Conservation (phyloP, 192 early-diverging fungal genomes). For the Rhizophagus clarus region DNA sequence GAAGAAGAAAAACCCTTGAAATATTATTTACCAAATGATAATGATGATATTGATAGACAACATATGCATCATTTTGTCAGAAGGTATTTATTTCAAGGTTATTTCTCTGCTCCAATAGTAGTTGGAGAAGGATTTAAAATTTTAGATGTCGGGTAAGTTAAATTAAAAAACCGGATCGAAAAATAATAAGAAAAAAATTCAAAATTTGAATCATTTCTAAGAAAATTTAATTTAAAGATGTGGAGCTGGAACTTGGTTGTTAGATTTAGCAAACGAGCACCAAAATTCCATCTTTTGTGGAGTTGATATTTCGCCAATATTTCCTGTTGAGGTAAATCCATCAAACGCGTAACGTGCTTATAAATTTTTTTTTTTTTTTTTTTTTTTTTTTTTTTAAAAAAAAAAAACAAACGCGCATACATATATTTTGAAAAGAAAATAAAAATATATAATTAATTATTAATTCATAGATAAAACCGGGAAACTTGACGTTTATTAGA, state of each 20-base stretch:
- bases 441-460: too few relatives aligned
- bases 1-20: not conserved
- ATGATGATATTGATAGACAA: not conserved
- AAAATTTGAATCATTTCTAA: too few relatives aligned
- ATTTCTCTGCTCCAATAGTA: not conserved
- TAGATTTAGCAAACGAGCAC: not conserved
- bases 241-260: not conserved
- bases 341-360: too few relatives aligned
- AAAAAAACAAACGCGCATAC: too few relatives aligned
- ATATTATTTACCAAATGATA: not conserved
- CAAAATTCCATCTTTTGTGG: not conserved
- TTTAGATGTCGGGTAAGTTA: not conserved
- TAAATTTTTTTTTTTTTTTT: too few relatives aligned
- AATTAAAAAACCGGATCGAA: too few relatives aligned
- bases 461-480: too few relatives aligned
- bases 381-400: too few relatives aligned
- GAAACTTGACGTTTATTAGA: too few relatives aligned
- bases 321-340: not conserved
- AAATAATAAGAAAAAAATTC: too few relatives aligned
- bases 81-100: not conserved
- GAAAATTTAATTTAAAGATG: not conserved
- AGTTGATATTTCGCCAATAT: not conserved
- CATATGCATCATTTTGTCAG: not conserved
- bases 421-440: too few relatives aligned
- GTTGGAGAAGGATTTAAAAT: not conserved